Percentiles rank a stretch among this genome's conserved stretches.
Evolutionary conservation across 228 moss, liverwort and hornwort species (phyloP).

Genomic region (Sphagnum magellanicum): DNA sequence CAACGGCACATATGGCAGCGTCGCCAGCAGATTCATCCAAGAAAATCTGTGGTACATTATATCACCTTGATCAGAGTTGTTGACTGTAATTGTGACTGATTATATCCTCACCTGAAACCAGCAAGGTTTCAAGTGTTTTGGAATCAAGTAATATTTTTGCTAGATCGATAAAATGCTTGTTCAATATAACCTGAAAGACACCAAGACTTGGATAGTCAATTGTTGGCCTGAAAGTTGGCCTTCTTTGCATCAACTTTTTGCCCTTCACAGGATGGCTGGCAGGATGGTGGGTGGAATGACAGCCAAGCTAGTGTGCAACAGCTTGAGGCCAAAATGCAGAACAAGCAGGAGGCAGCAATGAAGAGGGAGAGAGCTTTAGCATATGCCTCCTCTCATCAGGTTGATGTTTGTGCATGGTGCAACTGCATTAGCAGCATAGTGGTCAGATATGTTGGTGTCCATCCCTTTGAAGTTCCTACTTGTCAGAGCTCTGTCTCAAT

Average conservation of each 20-base stretch:
- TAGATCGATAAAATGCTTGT: not conserved
- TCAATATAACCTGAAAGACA: too few species aligned
- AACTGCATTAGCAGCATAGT: too few species aligned
- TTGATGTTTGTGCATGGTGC: conserved; percentile 4
- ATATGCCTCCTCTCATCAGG: conserved; percentile 98
- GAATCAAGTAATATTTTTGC: not conserved
- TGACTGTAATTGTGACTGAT: not conserved
- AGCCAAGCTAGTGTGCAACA: conserved; percentile 71
- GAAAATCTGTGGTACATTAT: conserved; percentile 60
- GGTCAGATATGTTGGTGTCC: too few species aligned
- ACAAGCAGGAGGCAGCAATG: conserved; percentile 81
- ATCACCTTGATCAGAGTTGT: not conserved
- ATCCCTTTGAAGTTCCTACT: too few species aligned
- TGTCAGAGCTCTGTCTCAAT: too few species aligned
- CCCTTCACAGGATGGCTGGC: conserved; percentile 1
- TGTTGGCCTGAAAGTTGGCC: not conserved
- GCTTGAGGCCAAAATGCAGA: conserved; percentile 73
- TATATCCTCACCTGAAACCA: not conserved
- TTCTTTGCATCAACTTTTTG: not conserved
- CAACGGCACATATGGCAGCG: conserved; percentile 80
- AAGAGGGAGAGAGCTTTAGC: conserved; percentile 95
- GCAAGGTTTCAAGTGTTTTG: not conserved
- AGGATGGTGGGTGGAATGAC: conserved; percentile 87
- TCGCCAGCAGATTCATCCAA: conserved; percentile 55
- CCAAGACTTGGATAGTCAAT: not conserved